phyloP scores from a whole-genome alignment of 345 rosid species.

The Arabis hirsuta region DNA sequence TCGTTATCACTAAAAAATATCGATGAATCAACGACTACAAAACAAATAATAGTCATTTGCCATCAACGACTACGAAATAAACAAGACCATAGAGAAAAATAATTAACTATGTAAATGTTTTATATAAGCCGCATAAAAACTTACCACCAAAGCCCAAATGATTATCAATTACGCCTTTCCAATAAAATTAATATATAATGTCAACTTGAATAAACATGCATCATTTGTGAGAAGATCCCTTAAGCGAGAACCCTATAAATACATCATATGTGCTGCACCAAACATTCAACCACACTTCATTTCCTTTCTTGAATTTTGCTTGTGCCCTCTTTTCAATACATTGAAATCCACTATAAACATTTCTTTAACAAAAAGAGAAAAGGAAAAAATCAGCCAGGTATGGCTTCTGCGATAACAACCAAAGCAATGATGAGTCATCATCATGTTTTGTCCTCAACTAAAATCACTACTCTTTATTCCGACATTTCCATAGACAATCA shows the following conservation, averaged over 20 bases:
- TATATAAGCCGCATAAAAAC: not conserved
- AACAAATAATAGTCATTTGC: too few species aligned
- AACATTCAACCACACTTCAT: slow-evolving; percentile 32
- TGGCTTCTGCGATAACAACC: slow-evolving; percentile 48
- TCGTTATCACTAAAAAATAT: not conserved
- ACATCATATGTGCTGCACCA: slow-evolving; percentile 39
- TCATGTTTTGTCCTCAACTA: slow-evolving; percentile 32
- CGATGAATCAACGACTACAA: not conserved
- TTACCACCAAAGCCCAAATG: not conserved
- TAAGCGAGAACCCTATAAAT: slow-evolving; percentile 40
- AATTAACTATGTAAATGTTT: not conserved
- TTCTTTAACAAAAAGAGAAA: not conserved
- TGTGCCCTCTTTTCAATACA: slow-evolving; percentile 40
- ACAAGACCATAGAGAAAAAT: not conserved
- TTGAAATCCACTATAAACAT: slow-evolving; percentile 15
- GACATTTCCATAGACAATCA: slow-evolving; percentile 26
- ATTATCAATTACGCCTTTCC: not conserved
- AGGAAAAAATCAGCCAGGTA: not conserved
- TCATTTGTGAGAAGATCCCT: slow-evolving; percentile 21
- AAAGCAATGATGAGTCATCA: slow-evolving; percentile 43
- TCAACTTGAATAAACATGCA: slow-evolving; percentile 37
- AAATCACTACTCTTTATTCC: slow-evolving; percentile 37
- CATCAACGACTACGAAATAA: not conserved
- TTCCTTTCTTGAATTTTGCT: slow-evolving; percentile 26
- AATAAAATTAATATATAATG: slow-evolving; percentile 8